phyloP scores from a whole-genome alignment of 805 yeast genomes.

The Torulaspora maleeae region DNA sequence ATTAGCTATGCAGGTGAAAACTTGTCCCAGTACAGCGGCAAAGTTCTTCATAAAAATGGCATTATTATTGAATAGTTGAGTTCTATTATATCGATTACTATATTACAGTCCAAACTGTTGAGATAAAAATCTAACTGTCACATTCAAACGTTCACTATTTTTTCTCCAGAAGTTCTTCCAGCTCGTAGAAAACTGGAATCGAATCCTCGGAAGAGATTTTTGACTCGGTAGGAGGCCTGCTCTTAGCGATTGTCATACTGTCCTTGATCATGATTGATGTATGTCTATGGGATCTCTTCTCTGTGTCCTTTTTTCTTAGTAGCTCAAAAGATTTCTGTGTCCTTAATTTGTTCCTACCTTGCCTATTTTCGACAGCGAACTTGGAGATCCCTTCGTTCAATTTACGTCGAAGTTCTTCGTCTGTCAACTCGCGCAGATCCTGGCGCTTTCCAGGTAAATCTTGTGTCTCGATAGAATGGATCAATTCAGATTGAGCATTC shows the following conservation, averaged over 20 bases:
- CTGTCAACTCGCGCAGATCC: slow-evolving; percentile 15
- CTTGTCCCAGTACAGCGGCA: slow-evolving; percentile 51
- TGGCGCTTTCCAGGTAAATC: neutral
- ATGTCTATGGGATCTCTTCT: slow-evolving; percentile 1
- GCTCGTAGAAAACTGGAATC: slow-evolving; percentile 32
- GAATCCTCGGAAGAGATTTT: slow-evolving; percentile 29
- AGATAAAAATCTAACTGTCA: too few relatives aligned
- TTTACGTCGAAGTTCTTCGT: slow-evolving; percentile 29
- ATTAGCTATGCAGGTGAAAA: slow-evolving; percentile 77
- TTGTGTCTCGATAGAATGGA: neutral
- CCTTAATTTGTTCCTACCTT: slow-evolving; percentile 26
- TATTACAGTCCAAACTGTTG: neutral
- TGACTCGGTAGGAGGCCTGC: slow-evolving; percentile 21
- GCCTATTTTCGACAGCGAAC: slow-evolving; percentile 32
- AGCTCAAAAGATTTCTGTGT: slow-evolving; percentile 33
- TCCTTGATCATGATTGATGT: neutral
- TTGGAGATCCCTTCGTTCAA: slow-evolving; percentile 28
- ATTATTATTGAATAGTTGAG: slow-evolving; percentile 20
- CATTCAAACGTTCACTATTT: slow-evolving; percentile 1
- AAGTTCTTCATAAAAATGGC: slow-evolving; percentile 31
- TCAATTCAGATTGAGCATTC: neutral
- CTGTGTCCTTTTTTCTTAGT: slow-evolving; percentile 6
- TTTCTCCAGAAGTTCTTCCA: slow-evolving; percentile 22
- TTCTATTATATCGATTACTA: neutral
- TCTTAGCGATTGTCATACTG: slow-evolving; percentile 1